A percentile compares a stretch with the other conserved stretches of the same genome.
Evolutionary conservation across 495 filamentous ascomycete species (phyloP).

Genomic region (Aspergillus olivimuriae): DNA sequence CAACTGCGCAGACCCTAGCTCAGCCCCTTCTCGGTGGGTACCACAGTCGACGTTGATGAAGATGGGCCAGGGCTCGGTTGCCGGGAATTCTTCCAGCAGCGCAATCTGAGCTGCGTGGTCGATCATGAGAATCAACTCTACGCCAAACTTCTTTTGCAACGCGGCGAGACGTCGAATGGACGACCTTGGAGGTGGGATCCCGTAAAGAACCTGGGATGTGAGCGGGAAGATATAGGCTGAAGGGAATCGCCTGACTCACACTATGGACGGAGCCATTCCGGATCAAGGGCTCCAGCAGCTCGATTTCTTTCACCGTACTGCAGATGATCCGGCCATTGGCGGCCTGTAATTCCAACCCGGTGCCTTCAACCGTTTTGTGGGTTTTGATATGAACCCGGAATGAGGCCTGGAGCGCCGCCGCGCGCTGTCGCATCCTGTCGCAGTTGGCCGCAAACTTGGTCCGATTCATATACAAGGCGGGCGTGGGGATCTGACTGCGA

Average conservation of each 20-base stretch:
- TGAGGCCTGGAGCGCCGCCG: background rate
- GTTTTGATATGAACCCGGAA: background rate
- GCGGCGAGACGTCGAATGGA: background rate
- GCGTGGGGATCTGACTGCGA: background rate
- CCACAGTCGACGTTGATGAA: background rate
- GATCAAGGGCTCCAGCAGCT: background rate
- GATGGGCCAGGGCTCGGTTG: background rate
- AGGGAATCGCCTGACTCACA: background rate
- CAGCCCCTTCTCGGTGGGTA: background rate
- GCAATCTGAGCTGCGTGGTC: background rate
- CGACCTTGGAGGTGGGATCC: background rate
- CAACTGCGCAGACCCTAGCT: background rate
- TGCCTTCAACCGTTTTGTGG: background rate
- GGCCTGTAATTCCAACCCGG: background rate
- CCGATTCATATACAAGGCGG: background rate
- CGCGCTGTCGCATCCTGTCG: background rate
- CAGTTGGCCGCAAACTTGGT: background rate
- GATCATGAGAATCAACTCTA: background rate
- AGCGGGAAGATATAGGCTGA: background rate
- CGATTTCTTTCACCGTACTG: background rate
- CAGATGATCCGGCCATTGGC: background rate
- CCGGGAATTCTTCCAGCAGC: background rate
- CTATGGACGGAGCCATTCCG: background rate
- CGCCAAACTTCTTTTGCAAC: background rate
- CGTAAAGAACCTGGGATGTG: background rate